Conservation (phyloP, 169 alveolate genomes). For the Eimeria acervulina region DNA sequence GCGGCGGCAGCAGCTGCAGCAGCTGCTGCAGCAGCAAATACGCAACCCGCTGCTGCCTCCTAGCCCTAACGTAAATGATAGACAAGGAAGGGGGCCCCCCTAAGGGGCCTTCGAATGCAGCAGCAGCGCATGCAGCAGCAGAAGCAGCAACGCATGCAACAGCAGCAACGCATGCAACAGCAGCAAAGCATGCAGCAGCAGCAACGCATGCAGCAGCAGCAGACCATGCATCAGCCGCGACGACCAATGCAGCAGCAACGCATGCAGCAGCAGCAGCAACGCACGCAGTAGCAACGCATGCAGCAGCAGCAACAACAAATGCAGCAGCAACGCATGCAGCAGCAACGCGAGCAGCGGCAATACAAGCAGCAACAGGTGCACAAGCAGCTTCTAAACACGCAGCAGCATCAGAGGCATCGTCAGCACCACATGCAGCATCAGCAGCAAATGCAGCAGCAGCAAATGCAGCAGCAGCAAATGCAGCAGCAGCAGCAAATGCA, state of each 20-base stretch:
- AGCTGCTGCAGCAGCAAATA: not conserved
- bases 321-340: too few species aligned
- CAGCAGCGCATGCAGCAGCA: not conserved
- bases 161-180: not conserved
- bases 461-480: too few species aligned
- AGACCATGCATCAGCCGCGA: not conserved
- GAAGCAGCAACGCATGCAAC: constrained; percentile 9
- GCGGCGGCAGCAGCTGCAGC: constrained; percentile 4
- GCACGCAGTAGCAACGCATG: not conserved
- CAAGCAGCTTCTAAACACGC: too few species aligned
- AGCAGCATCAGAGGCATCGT: too few species aligned
- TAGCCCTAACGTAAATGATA: not conserved
- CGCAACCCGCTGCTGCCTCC: not conserved
- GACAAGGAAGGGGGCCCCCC: not conserved
- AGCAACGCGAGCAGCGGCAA: not conserved
- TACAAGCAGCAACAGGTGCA: not conserved
- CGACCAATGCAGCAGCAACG: not conserved
- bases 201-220: constrained; percentile 8
- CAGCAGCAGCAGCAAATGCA: not conserved
- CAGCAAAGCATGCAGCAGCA: not conserved
- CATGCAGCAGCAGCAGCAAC: constrained; percentile 5
- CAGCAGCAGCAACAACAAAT: too few species aligned
- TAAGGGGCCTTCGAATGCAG: not conserved
- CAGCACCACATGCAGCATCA: too few species aligned
- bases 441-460: not conserved